phyloP scores from a whole-genome alignment of 2,329 filamentous ascomycete genomes.

The Hypoxylon sp. region DNA sequence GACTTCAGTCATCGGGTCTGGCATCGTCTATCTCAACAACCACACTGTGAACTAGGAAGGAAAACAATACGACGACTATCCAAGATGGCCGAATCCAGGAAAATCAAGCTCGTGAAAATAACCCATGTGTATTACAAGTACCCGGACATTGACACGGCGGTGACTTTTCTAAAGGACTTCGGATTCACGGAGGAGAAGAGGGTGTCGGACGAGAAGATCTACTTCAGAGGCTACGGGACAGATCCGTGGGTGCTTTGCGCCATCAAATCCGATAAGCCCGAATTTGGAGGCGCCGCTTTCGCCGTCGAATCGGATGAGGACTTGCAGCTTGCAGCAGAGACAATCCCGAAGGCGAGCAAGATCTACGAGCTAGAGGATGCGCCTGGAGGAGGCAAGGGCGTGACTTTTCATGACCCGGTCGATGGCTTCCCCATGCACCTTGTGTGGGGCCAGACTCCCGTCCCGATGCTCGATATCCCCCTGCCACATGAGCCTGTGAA shows the following conservation, averaged over 20 bases:
- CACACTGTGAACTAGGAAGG: background rate
- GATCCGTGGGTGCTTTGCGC: slow-evolving; percentile 73
- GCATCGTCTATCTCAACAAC: background rate
- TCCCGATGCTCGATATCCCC: slow-evolving; percentile 56
- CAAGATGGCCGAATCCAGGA: slow-evolving; percentile 50
- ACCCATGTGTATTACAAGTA: slow-evolving; percentile 66
- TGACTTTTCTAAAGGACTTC: slow-evolving; percentile 64
- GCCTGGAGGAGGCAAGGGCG: slow-evolving; percentile 67
- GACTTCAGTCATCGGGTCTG: background rate
- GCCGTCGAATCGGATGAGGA: slow-evolving; percentile 70
- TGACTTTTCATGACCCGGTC: slow-evolving; percentile 67
- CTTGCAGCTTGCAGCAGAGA: slow-evolving; percentile 64
- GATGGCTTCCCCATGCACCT: slow-evolving; percentile 72
- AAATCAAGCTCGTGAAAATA: slow-evolving; percentile 53
- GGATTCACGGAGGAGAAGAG: slow-evolving; percentile 61
- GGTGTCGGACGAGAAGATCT: slow-evolving; percentile 62
- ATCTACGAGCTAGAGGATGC: slow-evolving; percentile 65
- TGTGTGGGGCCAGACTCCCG: slow-evolving; percentile 66
- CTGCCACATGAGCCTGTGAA: slow-evolving; percentile 62
- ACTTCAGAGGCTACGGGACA: slow-evolving; percentile 72
- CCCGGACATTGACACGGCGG: slow-evolving; percentile 59
- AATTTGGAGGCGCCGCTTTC: slow-evolving; percentile 71
- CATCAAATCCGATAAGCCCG: slow-evolving; percentile 61
- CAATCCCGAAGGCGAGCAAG: slow-evolving; percentile 62
- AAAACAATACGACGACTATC: slow-evolving; percentile 13